Base-by-base conservation (phyloP, 2,329 filamentous ascomycete species). In the Pseudogymnoascus sp. region DNA sequence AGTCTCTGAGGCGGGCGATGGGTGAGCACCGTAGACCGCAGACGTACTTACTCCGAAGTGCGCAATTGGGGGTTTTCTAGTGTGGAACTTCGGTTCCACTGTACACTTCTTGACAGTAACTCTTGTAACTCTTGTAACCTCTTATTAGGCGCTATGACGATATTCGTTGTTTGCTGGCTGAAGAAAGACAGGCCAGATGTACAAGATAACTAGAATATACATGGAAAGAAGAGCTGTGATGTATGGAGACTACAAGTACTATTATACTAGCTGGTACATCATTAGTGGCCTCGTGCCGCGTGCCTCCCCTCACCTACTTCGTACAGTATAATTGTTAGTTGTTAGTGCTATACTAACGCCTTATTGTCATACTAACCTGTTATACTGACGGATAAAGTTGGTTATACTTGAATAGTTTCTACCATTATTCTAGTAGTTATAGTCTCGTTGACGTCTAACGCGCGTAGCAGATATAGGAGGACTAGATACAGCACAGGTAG, bases 1-100 rank as follows among this genome's bases (percentile, higher is more conserved):
- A 57, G 51, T 57, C 51, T 57, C 29, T 57, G 51, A 57, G 29
- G 51, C 26, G 51, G 51, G n/a, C 29, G n/a, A 57, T 57, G 29
- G 26, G 26, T 31, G 47, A 40, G 40, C 23, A 23, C 23, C 23
- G 4, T 26, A 5, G 23, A 54, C 6, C 47, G 47, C 5, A 54
- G 23, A 54, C 47, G 47, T 54, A 54, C 47, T 31, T 54, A n/a
- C 47, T 31, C 47, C 14, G 47, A 54, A 47, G 42, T 47, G 21
- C 42, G 42, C 42, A 23, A 45, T 16, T n/a, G 14, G 36, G 36
- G 36, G 42, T 6, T 45, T 23, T 54, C 26, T 31, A 31, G 47
- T 54, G 47, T 54, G 47, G 47, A 54, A 54, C 47, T 31, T 31
- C 47, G 47, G 47, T 14, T 54, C 47, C 47, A 54, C 26, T 54